phyloP scores from a whole-genome alignment of 2,329 filamentous ascomycete species.

The Fusarium floridanum region DNA sequence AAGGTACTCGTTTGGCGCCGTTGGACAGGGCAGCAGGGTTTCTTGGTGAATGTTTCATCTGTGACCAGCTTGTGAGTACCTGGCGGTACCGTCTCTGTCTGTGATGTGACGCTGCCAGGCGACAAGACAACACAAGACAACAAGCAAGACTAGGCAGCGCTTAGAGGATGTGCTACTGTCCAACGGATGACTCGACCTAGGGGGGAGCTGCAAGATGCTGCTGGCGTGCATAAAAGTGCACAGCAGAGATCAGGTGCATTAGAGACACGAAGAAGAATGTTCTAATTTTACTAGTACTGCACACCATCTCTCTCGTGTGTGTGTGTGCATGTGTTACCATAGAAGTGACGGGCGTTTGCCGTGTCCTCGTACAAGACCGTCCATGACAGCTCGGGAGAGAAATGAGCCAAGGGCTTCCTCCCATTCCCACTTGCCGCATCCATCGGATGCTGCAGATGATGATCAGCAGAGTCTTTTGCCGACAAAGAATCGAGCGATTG shows the following conservation, averaged over 20 bases:
- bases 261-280: slow-evolving; percentile 7
- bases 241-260: background rate
- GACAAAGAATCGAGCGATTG: slow-evolving; percentile 27
- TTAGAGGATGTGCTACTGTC: background rate
- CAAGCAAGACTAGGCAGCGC: background rate
- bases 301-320: background rate
- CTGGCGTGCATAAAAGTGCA: slow-evolving; percentile 8
- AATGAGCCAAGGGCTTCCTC: slow-evolving; percentile 17
- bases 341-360: background rate
- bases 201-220: slow-evolving; percentile 4
- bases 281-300: slow-evolving; percentile 34
- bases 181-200: background rate
- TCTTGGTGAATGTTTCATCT: slow-evolving; percentile 24
- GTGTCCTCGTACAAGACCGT: background rate
- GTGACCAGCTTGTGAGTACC: slow-evolving; percentile 2
- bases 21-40: background rate
- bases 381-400: background rate
- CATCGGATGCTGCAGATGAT: slow-evolving; percentile 38
- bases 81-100: slow-evolving; percentile 1
- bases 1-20: slow-evolving; percentile 17
- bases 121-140: background rate
- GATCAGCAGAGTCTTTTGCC: slow-evolving; percentile 41
- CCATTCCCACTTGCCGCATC: slow-evolving; percentile 17
- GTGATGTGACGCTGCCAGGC: slow-evolving; percentile 6
- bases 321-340: background rate